These are phyloP conservation scores for Phytophthora crassamura DNA, from an alignment of 352 stramenopile genomes.

Conservation along the genomic window DNA sequence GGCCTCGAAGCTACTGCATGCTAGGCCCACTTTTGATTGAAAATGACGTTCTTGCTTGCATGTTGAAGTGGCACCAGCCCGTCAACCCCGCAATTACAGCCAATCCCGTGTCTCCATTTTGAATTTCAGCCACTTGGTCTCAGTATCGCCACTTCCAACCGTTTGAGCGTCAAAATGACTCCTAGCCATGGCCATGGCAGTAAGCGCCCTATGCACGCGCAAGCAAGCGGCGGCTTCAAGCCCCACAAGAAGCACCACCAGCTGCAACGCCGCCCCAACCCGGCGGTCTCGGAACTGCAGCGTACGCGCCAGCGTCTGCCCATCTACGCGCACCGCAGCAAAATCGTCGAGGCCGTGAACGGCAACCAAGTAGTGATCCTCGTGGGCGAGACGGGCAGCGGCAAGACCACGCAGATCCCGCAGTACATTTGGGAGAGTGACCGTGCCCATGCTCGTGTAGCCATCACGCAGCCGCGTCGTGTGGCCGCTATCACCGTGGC, in stretches of 20 bases:
- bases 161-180: constrained; percentile 21
- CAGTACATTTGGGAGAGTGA: constrained; percentile 87
- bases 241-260: constrained; percentile 43
- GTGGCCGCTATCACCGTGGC: constrained; percentile 87
- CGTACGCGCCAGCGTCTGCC: constrained; percentile 69
- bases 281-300: constrained; percentile 51
- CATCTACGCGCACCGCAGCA: constrained; percentile 74
- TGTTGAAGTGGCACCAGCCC: constrained; percentile 8
- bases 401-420: constrained; percentile 92
- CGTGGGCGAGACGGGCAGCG: constrained; percentile 90
- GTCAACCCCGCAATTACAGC: neutral
- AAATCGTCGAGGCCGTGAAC: constrained; percentile 70
- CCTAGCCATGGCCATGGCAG: constrained; percentile 8
- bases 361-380: constrained; percentile 86
- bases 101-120: neutral
- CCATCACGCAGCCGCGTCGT: constrained; percentile 84
- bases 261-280: constrained; percentile 1
- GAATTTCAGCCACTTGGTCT: constrained; percentile 16
- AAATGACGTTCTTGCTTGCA: neutral
- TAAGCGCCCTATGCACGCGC: constrained; percentile 35
- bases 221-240: constrained; percentile 15
- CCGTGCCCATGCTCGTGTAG: constrained; percentile 51
- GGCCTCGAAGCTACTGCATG: no score
- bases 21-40: constrained; percentile 15
- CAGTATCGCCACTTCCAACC: constrained; percentile 35